phyloP scores from a whole-genome alignment of 192 early-diverging fungal genomes.

The Phlyctochytrium arcticum region DNA sequence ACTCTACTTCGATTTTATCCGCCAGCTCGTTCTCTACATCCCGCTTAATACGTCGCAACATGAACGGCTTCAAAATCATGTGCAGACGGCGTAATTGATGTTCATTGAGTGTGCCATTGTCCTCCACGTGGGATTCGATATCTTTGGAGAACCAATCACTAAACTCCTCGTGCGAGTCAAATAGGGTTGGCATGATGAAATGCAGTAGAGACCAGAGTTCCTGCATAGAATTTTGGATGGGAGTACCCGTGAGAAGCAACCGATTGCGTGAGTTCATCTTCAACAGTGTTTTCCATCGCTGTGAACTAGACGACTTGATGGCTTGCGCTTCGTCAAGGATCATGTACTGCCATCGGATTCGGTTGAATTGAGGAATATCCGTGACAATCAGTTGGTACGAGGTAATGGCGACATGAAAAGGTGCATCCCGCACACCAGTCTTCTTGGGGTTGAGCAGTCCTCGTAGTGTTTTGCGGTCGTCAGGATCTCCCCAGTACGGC shows the following conservation, averaged over 20 bases:
- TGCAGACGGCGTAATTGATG: slow-evolving; percentile 81
- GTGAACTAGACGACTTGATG: slow-evolving; percentile 71
- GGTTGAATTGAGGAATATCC: slow-evolving; percentile 76
- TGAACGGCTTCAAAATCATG: slow-evolving; percentile 93
- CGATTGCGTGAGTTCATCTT: slow-evolving; percentile 83
- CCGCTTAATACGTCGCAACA: slow-evolving; percentile 85
- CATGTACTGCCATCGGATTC: slow-evolving; percentile 95
- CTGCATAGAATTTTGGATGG: slow-evolving; percentile 92
- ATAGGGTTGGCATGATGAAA: slow-evolving; percentile 93
- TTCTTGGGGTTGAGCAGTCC: slow-evolving; percentile 72
- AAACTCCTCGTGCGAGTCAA: slow-evolving; percentile 91
- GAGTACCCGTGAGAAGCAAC: slow-evolving; percentile 83
- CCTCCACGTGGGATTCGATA: slow-evolving; percentile 83
- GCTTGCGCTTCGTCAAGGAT: slow-evolving; percentile 92
- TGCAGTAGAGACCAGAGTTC: slow-evolving; percentile 91
- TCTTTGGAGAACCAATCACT: slow-evolving; percentile 93
- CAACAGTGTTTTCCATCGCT: slow-evolving; percentile 82
- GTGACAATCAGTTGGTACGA: slow-evolving; percentile 81
- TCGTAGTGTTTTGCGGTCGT: slow-evolving; percentile 77
- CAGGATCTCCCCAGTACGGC: slow-evolving; percentile 84
- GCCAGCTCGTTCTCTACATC: slow-evolving; percentile 88
- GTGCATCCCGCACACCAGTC: slow-evolving; percentile 38
- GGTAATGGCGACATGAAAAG: slow-evolving; percentile 87
- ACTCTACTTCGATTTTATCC: slow-evolving; percentile 84
- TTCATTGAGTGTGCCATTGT: slow-evolving; percentile 73